Evolutionary conservation across 805 yeast genomes (phyloP), one percentile per base, ranked within the genome.

Genomic region (Trichomonascus vanleenenianus): DNA sequence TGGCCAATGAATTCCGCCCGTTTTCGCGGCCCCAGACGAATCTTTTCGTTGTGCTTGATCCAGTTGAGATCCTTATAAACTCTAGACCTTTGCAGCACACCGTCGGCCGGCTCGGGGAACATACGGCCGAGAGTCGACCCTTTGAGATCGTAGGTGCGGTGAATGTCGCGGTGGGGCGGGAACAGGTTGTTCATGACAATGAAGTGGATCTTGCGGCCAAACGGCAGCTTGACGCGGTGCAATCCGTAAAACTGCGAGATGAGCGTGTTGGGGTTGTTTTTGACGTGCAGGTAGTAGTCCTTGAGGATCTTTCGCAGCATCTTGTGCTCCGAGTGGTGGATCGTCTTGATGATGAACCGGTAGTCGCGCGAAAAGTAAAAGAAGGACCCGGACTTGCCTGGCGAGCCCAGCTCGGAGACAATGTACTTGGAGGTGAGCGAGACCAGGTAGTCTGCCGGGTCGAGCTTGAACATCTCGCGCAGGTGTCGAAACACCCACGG

Each of bases 381-480:
- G 59, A 91, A 91, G 0, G 96, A 87, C 0, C 98, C 98, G 58
- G 95, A 83, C 63, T 93, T 93, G 2, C 98, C 98, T 0, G 97
- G 97, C 1, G 97, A 88, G 16, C 91, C 95, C 52, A 88, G 70
- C 65, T 91, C 97, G 22, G 93, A 83, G 33, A 93, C 74, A 51
- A 93, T 85, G 59, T 91, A 91, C 62, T 88, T 88, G 16, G 96
- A 91, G 0, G 97, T 91, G 53, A 93, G 72, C 0, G 96, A 86
- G 55, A 91, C 81, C 45, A 93, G 71, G 63, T 94, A 93, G 63
- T 94, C 98, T 0, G 96, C 97, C 2, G 96, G 96, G 58, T 93
- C 97, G 25, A 93, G 72, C 11, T 89, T 88, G 67, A 94, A 93
- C 36, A 78, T 59, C 4, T 76, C 68, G 44, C 98, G 71, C 45